Percentiles rank a stretch among this genome's conserved stretches.
Evolutionary conservation across 805 yeast species (phyloP).

Genomic region (Candida nemodendra): DNA sequence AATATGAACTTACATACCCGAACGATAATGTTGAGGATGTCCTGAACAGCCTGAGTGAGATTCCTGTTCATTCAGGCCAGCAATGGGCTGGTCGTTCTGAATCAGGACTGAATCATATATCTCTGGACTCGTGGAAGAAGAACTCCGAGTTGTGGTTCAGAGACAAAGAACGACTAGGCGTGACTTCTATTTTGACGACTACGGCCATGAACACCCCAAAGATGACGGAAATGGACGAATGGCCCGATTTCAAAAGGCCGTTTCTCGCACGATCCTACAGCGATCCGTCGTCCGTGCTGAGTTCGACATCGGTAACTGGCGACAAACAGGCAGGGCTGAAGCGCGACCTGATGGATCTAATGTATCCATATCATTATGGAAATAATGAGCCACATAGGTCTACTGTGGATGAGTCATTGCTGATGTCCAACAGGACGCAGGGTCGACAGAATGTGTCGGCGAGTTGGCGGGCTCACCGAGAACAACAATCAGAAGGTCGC

Average conservation of each 20-base stretch:
- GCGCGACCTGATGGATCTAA: too few relatives aligned
- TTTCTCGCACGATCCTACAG: constrained; percentile 18
- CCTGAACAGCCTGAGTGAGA: constrained; percentile 20
- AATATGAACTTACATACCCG: constrained; percentile 4
- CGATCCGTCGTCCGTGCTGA: constrained; percentile 20
- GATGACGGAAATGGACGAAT: background rate
- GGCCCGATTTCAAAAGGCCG: too few relatives aligned
- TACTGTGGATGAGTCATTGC: too few relatives aligned
- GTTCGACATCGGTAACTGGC: constrained; percentile 2
- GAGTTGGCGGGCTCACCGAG: background rate
- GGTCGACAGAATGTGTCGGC: too few relatives aligned
- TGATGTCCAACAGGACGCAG: too few relatives aligned
- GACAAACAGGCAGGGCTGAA: too few relatives aligned
- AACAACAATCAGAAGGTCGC: background rate
- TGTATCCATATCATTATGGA: too few relatives aligned
- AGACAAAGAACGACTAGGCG: constrained; percentile 22
- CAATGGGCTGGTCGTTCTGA: constrained; percentile 16
- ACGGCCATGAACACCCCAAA: constrained; percentile 2
- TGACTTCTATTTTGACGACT: constrained; percentile 8
- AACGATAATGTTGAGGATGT: constrained; percentile 5
- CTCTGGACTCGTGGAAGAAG: constrained; percentile 30
- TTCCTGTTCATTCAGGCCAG: constrained; percentile 19
- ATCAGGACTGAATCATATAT: constrained; percentile 22
- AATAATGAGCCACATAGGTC: too few relatives aligned
- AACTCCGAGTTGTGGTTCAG: constrained; percentile 23